Base-by-base conservation (phyloP, 2,329 filamentous ascomycete species). In the Westerdykella aurantiaca region DNA sequence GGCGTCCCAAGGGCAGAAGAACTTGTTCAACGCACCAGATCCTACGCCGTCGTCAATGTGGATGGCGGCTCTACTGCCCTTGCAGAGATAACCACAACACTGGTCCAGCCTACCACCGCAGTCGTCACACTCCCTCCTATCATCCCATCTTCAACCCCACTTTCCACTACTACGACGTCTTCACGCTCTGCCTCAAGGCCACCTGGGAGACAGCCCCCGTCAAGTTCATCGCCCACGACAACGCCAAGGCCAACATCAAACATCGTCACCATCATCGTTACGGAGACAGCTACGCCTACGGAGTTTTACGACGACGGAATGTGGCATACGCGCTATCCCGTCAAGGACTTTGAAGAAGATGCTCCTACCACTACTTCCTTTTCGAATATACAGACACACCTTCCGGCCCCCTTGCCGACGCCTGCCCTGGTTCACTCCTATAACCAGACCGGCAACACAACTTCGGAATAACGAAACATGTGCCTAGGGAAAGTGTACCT, bases 271-370 rank as follows among this genome's bases (percentile, higher is more conserved):
- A 50, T 67, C 31, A 61, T 60, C 2, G 48, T 63, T 12, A 58
- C 63, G 2, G 47, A 53, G 18, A 45, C 52, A 9, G 47, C 50
- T 6, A 54, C 44, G 7, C 55, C 66, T 7, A 66, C 63, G 2
- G 51, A 62, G 29, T 72, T 68, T 56, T 73, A 72, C 44, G 70
- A 72, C 44, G 54, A 70, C 41, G 70, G 70, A n/a, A 51, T 69
- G 53, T 73, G 70, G 69, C 69, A 72, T 46, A 73, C 70, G 5
- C 57, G 47, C 17, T 73, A 73, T 48, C 52, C 56, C 0, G 49
- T 69, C 46, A 68, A 69, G 48, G 62, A 57, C 7, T 64, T 58
- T 31, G 51, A 49, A 37, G 41, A 48, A 12, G 50, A 39, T 17
- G 53, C 44, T 34, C 21, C 39, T 21, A 34, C 47, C n/a, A 44